Base-by-base conservation (phyloP, 169 alveolate genomes). In the Eimeria maxima region DNA sequence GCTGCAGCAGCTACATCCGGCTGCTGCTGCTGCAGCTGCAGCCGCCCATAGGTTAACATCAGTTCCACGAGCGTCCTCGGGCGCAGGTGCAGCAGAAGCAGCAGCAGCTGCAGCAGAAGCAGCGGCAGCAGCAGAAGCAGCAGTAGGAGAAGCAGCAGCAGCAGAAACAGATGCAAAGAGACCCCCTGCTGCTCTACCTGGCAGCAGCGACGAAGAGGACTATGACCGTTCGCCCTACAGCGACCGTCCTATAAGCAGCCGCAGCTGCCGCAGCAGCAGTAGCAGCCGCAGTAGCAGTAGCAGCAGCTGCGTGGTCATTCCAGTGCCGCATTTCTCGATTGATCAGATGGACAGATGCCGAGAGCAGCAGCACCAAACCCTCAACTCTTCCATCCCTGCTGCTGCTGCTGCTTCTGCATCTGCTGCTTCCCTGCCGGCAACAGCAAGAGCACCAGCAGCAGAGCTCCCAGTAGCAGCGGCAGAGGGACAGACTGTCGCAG, bases 1-100 rank as follows among this genome's bases (percentile, higher is more conserved):
- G 90, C 90, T 81, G 90, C 90, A 81, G 90, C 90, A 81, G 90
- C 73, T 81, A 47, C 90, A 81, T 27, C 90, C 90, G 47, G 90
- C 73, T 47, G 69, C 69, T 81, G 90, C 90, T 50, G 90, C 90
- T 47, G 73, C 90, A 24, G 71, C 90, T 18, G 60, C 60, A 1
- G 60, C 60, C 16, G 27, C 47, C 38, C 11, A 29, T 22, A 29
- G 16, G 33, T 18, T 33, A 44, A 63, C 87, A 13, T 57, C 87
- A 76, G 60, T 44, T 11, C 81, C 81, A 22, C 11, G 53, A 71
- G 1, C 45, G 10, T 13, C 81, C 0, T 57, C 87, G 18, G 87
- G 42, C 63, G 14, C 47, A 44, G n/a, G n/a, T n/a, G n/a, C 20
- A 27, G 55, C 27, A n/a, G 60, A 1, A 53, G 60, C 60, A 53